These are phyloP conservation scores for Citrus trifoliata DNA, from an alignment of 345 rosid genomes.

Conservation along the genomic window DNA sequence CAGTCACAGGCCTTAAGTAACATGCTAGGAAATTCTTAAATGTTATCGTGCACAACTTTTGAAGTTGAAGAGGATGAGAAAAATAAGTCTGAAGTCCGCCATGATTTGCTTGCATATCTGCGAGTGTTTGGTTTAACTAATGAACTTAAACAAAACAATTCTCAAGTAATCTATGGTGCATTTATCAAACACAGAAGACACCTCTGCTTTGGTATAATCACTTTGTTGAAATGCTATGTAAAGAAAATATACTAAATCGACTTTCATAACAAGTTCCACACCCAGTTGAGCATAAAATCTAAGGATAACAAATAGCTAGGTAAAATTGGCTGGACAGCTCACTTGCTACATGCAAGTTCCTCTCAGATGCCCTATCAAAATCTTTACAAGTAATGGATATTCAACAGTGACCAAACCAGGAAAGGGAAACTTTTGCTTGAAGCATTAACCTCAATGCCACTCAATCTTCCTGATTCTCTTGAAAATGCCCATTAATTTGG, in stretches of 20 bases:
- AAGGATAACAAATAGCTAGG: background rate
- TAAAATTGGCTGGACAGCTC: constrained; percentile 5
- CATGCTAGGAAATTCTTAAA: too few relatives aligned
- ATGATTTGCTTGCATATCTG: background rate
- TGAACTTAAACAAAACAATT: background rate
- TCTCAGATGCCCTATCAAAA: background rate
- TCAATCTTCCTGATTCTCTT: constrained; percentile 24
- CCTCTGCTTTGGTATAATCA: background rate
- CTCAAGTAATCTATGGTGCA: background rate
- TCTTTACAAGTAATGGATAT: background rate
- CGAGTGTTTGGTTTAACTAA: background rate
- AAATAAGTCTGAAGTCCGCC: background rate
- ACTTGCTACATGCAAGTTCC: constrained; percentile 10
- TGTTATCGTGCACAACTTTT: background rate
- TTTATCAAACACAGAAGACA: background rate
- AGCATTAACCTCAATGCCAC: background rate
- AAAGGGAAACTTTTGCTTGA: background rate
- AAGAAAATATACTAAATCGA: background rate
- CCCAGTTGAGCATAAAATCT: constrained; percentile 6
- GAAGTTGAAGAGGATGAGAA: background rate
- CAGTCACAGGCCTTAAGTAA: background rate
- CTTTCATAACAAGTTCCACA: background rate
- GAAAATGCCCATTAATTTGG: constrained; percentile 40
- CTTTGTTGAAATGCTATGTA: background rate
- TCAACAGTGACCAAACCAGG: background rate